Evolutionary conservation across 164 flowering plant species (phyloP), one percentile per base, ranked within the genome.

Genomic region (Tetracentron sinense): DNA sequence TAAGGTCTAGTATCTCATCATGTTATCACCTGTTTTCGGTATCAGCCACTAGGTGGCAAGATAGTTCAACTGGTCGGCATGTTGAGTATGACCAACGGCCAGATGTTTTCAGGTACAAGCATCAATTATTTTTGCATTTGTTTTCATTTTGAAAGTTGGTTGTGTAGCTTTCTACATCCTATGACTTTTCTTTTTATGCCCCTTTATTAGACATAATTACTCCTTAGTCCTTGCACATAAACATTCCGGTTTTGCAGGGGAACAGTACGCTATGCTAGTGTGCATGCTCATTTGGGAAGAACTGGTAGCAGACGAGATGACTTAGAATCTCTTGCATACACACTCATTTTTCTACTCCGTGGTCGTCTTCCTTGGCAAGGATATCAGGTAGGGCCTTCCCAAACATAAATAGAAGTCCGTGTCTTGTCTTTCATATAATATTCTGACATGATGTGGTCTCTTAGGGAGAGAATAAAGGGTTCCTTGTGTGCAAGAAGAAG

Each of bases 281-380:
- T 85, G 29, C 97, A 93, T 85, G 98, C 97, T 67, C 97, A 93
- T 82, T 85, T 93, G 28, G 98, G 98, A 66, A 82, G 98, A 72
- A 89, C 96, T 56, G 92, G 89, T 25, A 93, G 98, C 74, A 75
- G 97, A 62, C 79, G 98, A 74, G 98, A 94, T 85, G 98, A 94
- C 71, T 72, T 94, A 25, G 98, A 94, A 72, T 93, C 98, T 50
- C 93, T 93, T 65, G 98, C 97, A 53, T 93, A 93, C 72, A 90
- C 97, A 0, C 91, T 93, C 6, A 63, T 93, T 66, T 93, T 90
- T 74, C 97, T 93, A 71, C 87, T 93, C 1, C 84, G 94, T 47
- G 98, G 95, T 10, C 87, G 91, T 42, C 70, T 93, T 42, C 98
- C 98, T 50, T 93, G 98, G 98, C 98, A 94, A 80, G 98, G 98